phyloP scores from a whole-genome alignment of 805 yeast genomes.

The Wickerhamiella australiensis region DNA sequence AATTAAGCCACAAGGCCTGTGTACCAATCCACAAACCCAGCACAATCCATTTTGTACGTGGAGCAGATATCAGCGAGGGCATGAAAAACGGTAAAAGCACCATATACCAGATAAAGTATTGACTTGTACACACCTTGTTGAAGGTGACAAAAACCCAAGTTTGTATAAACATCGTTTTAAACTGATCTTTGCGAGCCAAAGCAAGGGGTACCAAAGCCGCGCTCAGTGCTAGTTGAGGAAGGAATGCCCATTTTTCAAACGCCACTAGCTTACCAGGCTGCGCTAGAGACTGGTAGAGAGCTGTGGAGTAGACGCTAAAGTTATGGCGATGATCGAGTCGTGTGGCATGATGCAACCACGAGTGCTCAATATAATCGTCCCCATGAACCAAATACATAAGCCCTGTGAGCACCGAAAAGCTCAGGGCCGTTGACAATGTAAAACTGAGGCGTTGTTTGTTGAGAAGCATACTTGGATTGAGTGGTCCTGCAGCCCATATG shows the following conservation, averaged over 20 bases:
- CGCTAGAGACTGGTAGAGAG: slow-evolving; percentile 34
- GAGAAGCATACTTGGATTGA: slow-evolving; percentile 15
- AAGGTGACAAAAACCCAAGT: slow-evolving; percentile 66
- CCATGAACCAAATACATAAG: slow-evolving; percentile 65
- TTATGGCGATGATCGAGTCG: slow-evolving; percentile 91
- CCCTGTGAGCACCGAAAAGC: slow-evolving; percentile 39
- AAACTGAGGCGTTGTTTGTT: slow-evolving; percentile 36
- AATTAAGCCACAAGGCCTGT: slow-evolving; percentile 67
- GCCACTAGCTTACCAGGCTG: slow-evolving; percentile 20
- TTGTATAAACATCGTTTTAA: slow-evolving; percentile 55
- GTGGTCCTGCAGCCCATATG: slow-evolving; percentile 33
- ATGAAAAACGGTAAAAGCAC: slow-evolving; percentile 69
- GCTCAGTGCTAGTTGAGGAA: slow-evolving; percentile 66
- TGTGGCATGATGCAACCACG: slow-evolving; percentile 71
- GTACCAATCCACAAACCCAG: slow-evolving; percentile 51
- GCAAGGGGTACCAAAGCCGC: slow-evolving; percentile 46
- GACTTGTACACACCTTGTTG: slow-evolving; percentile 83
- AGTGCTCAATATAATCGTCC: slow-evolving; percentile 56
- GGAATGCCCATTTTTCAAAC: slow-evolving; percentile 44
- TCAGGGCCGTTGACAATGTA: slow-evolving; percentile 30
- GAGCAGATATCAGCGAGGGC: slow-evolving; percentile 33
- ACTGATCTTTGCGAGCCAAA: slow-evolving; percentile 34
- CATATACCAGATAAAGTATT: slow-evolving; percentile 90
- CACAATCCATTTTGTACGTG: slow-evolving; percentile 20
- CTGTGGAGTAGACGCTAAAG: slow-evolving; percentile 74